Evolutionary conservation across 805 yeast genomes (phyloP), one percentile per base, ranked within the genome.

Genomic region (Saccharomycopsis selenospora): DNA sequence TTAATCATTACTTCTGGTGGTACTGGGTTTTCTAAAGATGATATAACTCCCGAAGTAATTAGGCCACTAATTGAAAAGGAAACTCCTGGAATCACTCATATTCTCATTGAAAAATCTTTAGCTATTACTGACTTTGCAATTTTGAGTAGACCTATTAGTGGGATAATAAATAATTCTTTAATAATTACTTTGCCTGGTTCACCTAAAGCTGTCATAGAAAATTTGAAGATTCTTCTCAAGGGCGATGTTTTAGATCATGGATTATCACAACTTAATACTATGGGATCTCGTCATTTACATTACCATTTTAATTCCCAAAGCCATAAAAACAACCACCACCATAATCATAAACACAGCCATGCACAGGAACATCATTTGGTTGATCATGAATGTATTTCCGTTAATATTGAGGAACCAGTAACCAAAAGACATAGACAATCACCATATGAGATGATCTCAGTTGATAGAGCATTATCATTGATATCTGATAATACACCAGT

Each of bases 131-230:
- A 75, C 1, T 65, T 63, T 54, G 80, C 79, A 1, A 71, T 72
- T 40, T 58, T 74, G 63, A 61, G 76, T 3, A 62, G 81, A 25
- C 78, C 78, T 1, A 72, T 71, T 3, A 77, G 78, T 2, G 81
- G 81, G 2, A 61, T 69, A 2, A 56, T 59, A 11, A 60, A 61
- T 24, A 57, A 63, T 20, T 51, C 70, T 0, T 52, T 76, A 36
- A 60, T 76, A 0, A 55, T 75, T 10, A 72, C 79, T 0, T 59
- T 75, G 3, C 81, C 81, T 0, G 81, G 81, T 0, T 73, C 78
- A 0, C 75, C 76, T 1, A 72, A 67, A 49, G 80, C 71, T 1
- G 73, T 75, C 0, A 52, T 51, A 1, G 80, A 76, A 55, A 72
- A 72, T 51, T 51, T 73, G 26, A 61, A 58, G 13, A 70, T 76